Base-by-base conservation (phyloP, 305 asterid species). In the Fraxinus baroniana region DNA sequence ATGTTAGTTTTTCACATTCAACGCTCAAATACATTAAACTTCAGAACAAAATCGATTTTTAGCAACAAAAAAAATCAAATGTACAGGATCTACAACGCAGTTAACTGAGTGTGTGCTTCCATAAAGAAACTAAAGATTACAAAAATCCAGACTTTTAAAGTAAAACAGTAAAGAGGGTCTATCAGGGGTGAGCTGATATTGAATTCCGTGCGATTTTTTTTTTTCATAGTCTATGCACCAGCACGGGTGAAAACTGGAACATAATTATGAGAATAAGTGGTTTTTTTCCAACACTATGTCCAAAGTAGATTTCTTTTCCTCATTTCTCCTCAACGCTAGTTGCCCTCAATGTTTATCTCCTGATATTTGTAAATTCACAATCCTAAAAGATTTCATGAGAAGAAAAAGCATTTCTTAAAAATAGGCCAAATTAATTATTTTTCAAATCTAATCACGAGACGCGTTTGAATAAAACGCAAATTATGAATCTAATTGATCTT, bases 401-500 rank as follows among this genome's bases (percentile, higher is more conserved):
- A 64, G 35, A 64, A 5, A 62, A 64, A 24, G 26, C 26, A 24
- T 24, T 20, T 22, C 72, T 2, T 22, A 32, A 9, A 62, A 22
- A 7, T 17, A 52, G 5, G 1, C 22, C 62, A 24, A 24, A 24
- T 24, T 24, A 24, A 66, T 26, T 26, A 66, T 9, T 26, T 66
- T 26, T 66, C 13, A 66, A 24, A 24, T 26, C 35, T 10, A 66
- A 66, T 66, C n/a, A 66, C 6, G 74, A 10, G 35, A 66, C n/a
- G 10, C 37, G 26, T 64, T 66, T 24, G 33, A 64, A 22, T 64
- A 64, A 24, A 81, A 41, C 82, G 78, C 6, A 8, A 37, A 37
- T 32, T 62, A 62, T 82, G 79, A 57, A 84, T 49, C 79, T 83
- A 81, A 81, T 75, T 78, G 79, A 83, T 49, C 80, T 12, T 26